Conservation (phyloP, 345 rosid species). For the Eucalyptus erythrocorys region DNA sequence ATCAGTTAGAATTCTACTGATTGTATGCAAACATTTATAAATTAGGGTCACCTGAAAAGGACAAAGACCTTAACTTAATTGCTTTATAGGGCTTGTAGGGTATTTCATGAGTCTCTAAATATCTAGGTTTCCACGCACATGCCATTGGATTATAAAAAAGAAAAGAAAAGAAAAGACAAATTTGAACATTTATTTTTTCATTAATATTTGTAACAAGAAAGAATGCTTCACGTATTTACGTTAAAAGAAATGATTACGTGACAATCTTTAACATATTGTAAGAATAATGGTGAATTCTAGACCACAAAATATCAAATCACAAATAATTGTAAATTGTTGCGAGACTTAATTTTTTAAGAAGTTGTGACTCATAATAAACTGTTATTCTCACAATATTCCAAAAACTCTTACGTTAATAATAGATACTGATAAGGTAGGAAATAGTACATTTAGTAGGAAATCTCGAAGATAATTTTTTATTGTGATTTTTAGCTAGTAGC, state of each 20-base stretch:
- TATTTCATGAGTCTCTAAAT: not conserved
- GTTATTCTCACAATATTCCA: no score
- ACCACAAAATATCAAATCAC: no score
- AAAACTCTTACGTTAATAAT: not conserved
- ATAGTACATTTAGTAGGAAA: not conserved
- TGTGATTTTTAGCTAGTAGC: not conserved
- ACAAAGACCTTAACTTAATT: not conserved
- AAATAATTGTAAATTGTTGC: no score
- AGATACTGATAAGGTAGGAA: not conserved
- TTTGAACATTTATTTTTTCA: not conserved
- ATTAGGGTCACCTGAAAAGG: not conserved
- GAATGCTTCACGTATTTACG: not conserved
- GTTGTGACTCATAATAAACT: no score
- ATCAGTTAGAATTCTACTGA: not conserved
- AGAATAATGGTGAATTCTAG: no score
- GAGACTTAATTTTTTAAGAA: no score
- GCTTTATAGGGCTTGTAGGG: not conserved
- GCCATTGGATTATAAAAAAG: not conserved
- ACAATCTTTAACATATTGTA: no score
- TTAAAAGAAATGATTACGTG: no score
- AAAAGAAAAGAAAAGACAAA: not conserved
- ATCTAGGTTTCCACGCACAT: not conserved
- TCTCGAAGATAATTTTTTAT: not conserved
- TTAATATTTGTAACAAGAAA: not conserved
- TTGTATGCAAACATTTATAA: not conserved